phyloP scores from a whole-genome alignment of 139 green algal genomes.

The Pleodorina starrii region DNA sequence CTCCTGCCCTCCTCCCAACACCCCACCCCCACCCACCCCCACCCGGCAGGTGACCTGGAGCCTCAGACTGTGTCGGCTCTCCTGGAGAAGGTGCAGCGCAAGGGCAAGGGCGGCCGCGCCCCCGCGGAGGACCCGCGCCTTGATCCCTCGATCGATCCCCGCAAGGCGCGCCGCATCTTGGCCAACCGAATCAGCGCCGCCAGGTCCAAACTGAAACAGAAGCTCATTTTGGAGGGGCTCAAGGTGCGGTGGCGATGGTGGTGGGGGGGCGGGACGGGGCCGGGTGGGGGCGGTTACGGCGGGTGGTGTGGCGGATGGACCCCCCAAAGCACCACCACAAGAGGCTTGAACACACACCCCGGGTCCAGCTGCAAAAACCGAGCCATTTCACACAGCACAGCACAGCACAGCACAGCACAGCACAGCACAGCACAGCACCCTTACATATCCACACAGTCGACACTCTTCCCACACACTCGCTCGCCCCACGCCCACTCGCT shows the following conservation, averaged over 20 bases:
- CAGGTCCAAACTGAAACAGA: slow-evolving; percentile 87
- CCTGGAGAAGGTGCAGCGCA: slow-evolving; percentile 48
- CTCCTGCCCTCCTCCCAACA: no score
- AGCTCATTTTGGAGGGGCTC: slow-evolving; percentile 58
- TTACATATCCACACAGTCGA: no score
- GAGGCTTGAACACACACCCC: no score
- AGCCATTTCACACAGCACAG: no score
- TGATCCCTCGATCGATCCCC: slow-evolving; percentile 86
- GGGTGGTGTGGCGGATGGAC: neutral
- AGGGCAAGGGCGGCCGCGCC: slow-evolving; percentile 84
- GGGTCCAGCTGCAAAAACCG: no score
- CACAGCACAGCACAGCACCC: no score
- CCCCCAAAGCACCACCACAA: no score
- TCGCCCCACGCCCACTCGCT: no score
- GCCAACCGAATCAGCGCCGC: slow-evolving; percentile 80
- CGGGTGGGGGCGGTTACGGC: no score
- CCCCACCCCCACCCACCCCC: neutral
- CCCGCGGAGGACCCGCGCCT: slow-evolving; percentile 81
- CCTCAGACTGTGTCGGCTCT: slow-evolving; percentile 16
- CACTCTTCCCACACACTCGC: no score
- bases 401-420: no score
- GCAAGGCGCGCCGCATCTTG: slow-evolving; percentile 83
- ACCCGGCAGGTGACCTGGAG: slow-evolving; percentile 28
- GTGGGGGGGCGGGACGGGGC: neutral
- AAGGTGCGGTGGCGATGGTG: slow-evolving; percentile 23